Base-by-base conservation (phyloP, 2,329 filamentous ascomycete genomes). In the Bipolaris gigantea region DNA sequence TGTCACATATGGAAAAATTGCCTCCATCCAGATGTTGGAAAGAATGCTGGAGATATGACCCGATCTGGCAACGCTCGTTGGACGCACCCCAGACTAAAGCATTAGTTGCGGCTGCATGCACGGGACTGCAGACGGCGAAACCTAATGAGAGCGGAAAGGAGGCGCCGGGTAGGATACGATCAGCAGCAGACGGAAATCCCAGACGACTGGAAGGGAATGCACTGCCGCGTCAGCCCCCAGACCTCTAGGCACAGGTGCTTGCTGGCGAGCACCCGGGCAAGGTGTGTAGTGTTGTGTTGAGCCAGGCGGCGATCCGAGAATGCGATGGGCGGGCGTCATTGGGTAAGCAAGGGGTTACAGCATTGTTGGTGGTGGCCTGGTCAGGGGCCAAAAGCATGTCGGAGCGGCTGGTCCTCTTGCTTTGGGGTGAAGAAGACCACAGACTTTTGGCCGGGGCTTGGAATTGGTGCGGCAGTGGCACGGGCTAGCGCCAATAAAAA, bases 1-100 rank as follows among this genome's bases (percentile, higher is more conserved):
- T 44, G 55, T 66, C 64, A 64, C 65, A 66, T 66, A 62, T 59
- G 50, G 54, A 48, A 48, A 47, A 43, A 33, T 38, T 42, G 46
- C 39, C 35, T 30, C 35, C 9, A 43, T 53, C 51, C 48, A 56
- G 59, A 61, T 59, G 51, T 46, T 61, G 52, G 48, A 49, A 50
- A 50, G 52, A 48, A 50, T 53, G 59, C 57, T 58, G 59, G 54
- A 53, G 51, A 48, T 59, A 48, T 48, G 46, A 49, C 51, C 56
- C 16, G 19, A 52, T 53, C 33, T 38, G 48, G 57, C 35, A 49
- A 56, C 47, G 54, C 56, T 56, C 52, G 47, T 47, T 44, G 36
- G 50, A 32, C 18, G 47, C 54, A 55, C 53, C 42, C 53, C 48
- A 48, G 53, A 55, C 53, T 52, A 55, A 27, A n/a, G 13, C 18